A percentile compares a stretch with the other conserved stretches of the same genome.
phyloP scores from a whole-genome alignment of 2,329 filamentous ascomycete genomes.

The Fusarium torulosum region DNA sequence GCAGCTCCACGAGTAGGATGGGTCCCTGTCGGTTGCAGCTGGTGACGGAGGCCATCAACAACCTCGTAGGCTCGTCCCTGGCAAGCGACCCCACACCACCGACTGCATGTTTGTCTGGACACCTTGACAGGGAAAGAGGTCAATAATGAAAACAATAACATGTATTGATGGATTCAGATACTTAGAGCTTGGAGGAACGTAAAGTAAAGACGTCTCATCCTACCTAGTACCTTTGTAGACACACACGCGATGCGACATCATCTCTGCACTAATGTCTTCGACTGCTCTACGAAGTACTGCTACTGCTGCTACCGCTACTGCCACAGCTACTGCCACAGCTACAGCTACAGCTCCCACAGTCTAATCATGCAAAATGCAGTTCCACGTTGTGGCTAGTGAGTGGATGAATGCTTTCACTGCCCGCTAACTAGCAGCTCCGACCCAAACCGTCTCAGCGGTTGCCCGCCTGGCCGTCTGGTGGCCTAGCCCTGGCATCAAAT shows the following conservation, averaged over 20 bases:
- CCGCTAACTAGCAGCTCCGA: slow-evolving; percentile 11
- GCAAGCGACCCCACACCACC: slow-evolving; percentile 34
- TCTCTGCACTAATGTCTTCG: background rate
- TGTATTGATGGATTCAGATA: background rate
- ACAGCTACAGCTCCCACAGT: no score
- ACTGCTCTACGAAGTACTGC: background rate
- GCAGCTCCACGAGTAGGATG: background rate
- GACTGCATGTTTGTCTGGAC: background rate
- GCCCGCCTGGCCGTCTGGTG: slow-evolving; percentile 24
- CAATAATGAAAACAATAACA: background rate
- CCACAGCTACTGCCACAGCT: no score
- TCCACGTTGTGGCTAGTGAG: background rate
- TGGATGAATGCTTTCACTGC: slow-evolving; percentile 5
- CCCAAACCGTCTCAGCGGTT: slow-evolving; percentile 37
- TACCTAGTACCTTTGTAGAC: no score
- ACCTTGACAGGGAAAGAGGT: background rate
- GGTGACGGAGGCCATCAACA: background rate
- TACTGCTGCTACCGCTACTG: no score
- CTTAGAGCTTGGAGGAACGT: no score
- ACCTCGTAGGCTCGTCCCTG: slow-evolving; percentile 24
- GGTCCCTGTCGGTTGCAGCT: slow-evolving; percentile 30
- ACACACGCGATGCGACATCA: background rate
- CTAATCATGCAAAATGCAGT: background rate
- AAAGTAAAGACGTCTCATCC: no score
- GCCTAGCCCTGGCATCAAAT: slow-evolving; percentile 1